Conservation (phyloP, 1,284 basidiomycete genomes). For the Tylopilus sp. region DNA sequence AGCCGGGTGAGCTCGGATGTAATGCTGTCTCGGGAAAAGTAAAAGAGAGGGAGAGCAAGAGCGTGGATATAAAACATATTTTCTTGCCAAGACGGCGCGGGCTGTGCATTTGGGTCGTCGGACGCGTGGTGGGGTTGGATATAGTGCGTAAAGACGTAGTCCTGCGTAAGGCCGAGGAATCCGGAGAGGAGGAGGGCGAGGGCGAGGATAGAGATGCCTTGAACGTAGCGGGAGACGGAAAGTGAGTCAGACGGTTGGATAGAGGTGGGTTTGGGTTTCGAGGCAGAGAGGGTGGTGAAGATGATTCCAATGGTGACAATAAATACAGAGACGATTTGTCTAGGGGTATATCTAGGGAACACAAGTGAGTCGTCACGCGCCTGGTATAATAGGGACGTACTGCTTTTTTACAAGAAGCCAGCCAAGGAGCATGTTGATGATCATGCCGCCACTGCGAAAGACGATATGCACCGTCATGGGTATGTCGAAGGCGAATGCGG, state of each 20-base stretch:
- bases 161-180: slow-evolving; percentile 89
- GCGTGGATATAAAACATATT: slow-evolving; percentile 91
- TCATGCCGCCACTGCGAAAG: slow-evolving; percentile 91
- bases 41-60: slow-evolving; percentile 80
- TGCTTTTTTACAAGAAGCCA: slow-evolving; percentile 67
- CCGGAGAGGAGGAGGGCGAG: slow-evolving; percentile 86
- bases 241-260: slow-evolving; percentile 27
- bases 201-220: slow-evolving; percentile 80
- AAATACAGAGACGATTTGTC: slow-evolving; percentile 80
- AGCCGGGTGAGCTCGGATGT: slow-evolving; percentile 58
- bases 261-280: slow-evolving; percentile 44
- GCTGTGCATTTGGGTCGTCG: slow-evolving; percentile 31
- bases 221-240: slow-evolving; percentile 64
- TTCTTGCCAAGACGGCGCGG: slow-evolving; percentile 79
- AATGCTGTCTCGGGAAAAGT: slow-evolving; percentile 66
- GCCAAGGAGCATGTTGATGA: slow-evolving; percentile 84
- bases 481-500: slow-evolving; percentile 87
- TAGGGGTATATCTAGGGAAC: slow-evolving; percentile 67
- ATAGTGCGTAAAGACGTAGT: slow-evolving; percentile 81
- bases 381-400: slow-evolving; percentile 9
- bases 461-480: slow-evolving; percentile 97
- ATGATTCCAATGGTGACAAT: slow-evolving; percentile 87
- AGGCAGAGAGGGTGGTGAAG: slow-evolving; percentile 85
- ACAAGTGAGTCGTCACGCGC: background rate
- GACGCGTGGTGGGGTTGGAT: slow-evolving; percentile 47